Evolutionary conservation across 1,284 basidiomycete genomes (phyloP).

Genomic region (Amylostereum areolatum): DNA sequence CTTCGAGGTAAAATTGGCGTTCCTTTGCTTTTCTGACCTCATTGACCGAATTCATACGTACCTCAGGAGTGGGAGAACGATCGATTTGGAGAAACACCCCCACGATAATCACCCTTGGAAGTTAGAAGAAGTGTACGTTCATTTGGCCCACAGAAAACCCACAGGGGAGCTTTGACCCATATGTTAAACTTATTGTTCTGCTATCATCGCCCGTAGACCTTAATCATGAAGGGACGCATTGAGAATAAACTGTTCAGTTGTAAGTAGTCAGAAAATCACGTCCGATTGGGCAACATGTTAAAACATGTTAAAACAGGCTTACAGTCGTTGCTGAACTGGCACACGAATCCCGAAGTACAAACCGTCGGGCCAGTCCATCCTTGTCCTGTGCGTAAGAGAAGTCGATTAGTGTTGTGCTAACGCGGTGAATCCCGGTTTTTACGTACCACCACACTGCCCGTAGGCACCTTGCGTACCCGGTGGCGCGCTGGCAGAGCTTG

Average conservation of each 20-base stretch:
- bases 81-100: conserved; percentile 11
- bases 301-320: conserved; percentile 15
- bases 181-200: no score
- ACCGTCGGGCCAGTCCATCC: conserved; percentile 40
- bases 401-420: not conserved
- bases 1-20: conserved; percentile 44
- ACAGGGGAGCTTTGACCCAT: no score
- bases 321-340: conserved; percentile 35
- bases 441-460: conserved; percentile 41
- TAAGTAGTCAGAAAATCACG: conserved; percentile 1
- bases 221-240: conserved; percentile 33
- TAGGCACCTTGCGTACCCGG: conserved; percentile 26
- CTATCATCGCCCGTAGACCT: no score
- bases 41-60: not conserved
- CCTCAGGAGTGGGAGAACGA: conserved; percentile 39
- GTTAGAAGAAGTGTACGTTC: no score
- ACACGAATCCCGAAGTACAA: conserved; percentile 37
- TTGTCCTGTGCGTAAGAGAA: not conserved
- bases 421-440: not conserved
- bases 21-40: not conserved
- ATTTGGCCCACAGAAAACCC: no score
- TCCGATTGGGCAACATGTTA: not conserved
- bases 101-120: no score
- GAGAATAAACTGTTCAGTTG: conserved; percentile 34
- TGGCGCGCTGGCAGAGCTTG: conserved; percentile 15